Evolutionary conservation across 257 asterid genomes (phyloP), one percentile per base, ranked within the genome.

Genomic region (Petunia axillaris): DNA sequence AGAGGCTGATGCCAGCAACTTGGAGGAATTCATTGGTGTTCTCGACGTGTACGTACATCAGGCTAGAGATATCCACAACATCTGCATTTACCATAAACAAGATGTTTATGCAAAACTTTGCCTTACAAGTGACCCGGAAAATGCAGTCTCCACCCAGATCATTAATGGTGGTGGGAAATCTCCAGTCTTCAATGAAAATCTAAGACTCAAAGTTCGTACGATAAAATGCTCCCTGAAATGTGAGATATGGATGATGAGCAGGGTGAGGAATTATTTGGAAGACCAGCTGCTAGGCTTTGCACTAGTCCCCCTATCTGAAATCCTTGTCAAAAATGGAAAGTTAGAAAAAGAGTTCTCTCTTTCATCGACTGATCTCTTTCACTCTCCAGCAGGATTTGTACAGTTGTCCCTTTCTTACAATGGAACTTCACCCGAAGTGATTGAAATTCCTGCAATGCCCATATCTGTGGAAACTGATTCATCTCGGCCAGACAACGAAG

Each of bases 341-440:
- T 58, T 96, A 81, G 97, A 90, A 66, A 91, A 89, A 84, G 99
- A 96, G 88, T 93, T 92, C 54, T 88, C 99, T 50, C 97, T 96
- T 37, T 92, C 98, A 38, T 91, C 99, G 0, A 92, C 97, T 2
- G 99, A 96, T 88, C 93, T 96, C 5, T 96, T 96, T 93, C 97
- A 96, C 91, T 94, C 99, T 4, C 99, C 99, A 2, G 98, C 99
- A 1, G 99, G 99, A 36, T 96, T 89, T 79, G 99, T 94, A 9
- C 94, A 91, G 85, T 58, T 96, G 70, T 92, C 99, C 0, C 86
- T 96, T 55, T 82, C 93, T 1, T 96, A 91, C 43, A 66, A 77
- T 3, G 99, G 98, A 76, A 74, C 87, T 8, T 88, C 82, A 6
- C 99, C 99, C 1, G 99, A 96, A 5, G 97, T 96, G 37, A 65